These are phyloP conservation scores for Apiospora rasikravindrae DNA, from an alignment of 2,329 filamentous ascomycete genomes.

Conservation along the genomic window DNA sequence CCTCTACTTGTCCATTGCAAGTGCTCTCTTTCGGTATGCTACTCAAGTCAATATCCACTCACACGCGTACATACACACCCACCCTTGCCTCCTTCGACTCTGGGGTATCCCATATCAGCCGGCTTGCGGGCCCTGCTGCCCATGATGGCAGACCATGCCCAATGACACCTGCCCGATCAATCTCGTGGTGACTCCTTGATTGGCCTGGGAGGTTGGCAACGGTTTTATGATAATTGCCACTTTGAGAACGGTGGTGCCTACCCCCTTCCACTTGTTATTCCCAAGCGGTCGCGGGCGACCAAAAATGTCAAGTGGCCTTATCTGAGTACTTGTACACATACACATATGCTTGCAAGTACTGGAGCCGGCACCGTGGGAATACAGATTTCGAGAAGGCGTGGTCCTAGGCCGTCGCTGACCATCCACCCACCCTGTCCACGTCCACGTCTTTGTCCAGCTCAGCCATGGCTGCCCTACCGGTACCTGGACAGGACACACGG, in stretches of 20 bases:
- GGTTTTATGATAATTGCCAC: not conserved
- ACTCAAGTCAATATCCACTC: conserved; percentile 5
- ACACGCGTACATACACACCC: not conserved
- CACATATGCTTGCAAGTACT: not conserved
- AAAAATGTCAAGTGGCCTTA: conserved; percentile 1
- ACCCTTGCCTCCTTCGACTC: not conserved
- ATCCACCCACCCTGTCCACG: conserved; percentile 5
- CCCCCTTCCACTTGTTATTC: not conserved
- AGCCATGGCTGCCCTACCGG: not conserved
- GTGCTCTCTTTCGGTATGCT: conserved; percentile 1
- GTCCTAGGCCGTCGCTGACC: not conserved
- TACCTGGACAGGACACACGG: not conserved
- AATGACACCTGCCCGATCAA: not conserved
- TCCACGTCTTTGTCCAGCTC: not conserved
- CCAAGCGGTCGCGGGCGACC: not conserved
- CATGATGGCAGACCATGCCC: not conserved
- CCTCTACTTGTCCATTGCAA: not conserved
- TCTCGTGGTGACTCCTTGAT: not conserved
- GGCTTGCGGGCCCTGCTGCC: not conserved
- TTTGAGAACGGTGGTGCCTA: not conserved
- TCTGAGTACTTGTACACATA: not conserved
- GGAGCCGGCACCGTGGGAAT: not conserved
- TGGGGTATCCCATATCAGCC: conserved; percentile 1
- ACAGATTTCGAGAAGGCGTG: not conserved
- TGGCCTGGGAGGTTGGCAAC: not conserved